Evolutionary conservation across 2,329 filamentous ascomycete genomes (phyloP).

Genomic region (Coniochaeta prunicola): DNA sequence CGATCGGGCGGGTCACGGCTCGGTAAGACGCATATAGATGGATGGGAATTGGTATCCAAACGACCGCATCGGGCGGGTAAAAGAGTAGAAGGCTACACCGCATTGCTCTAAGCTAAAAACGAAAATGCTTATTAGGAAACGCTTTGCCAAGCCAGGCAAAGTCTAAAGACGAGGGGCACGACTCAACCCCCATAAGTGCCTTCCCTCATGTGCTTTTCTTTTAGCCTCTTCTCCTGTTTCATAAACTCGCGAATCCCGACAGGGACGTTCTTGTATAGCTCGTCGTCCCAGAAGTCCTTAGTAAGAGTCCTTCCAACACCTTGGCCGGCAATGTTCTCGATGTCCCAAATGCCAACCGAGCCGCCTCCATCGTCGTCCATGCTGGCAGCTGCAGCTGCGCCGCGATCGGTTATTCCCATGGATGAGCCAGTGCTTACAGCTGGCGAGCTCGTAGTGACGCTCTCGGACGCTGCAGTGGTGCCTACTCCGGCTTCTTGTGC

Average conservation of each 20-base stretch:
- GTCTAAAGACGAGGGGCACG: neutral
- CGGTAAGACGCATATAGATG: neutral
- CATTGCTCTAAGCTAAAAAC: neutral
- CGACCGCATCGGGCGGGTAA: neutral
- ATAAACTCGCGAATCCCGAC: constrained; percentile 96
- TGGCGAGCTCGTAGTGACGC: neutral
- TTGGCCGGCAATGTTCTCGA: constrained; percentile 14
- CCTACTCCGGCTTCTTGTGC: constrained; percentile 23
- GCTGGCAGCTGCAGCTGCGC: constrained; percentile 48
- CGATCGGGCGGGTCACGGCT: neutral
- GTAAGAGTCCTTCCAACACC: constrained; percentile 30
- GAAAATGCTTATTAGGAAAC: neutral
- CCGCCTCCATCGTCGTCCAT: constrained; percentile 73
- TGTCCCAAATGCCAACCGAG: constrained; percentile 60
- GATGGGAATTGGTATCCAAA: neutral
- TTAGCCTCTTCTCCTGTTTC: constrained; percentile 89
- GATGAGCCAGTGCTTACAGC: constrained; percentile 12
- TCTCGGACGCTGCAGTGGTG: constrained; percentile 1
- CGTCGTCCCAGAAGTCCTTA: constrained; percentile 52
- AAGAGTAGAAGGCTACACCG: neutral
- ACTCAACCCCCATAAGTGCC: constrained; percentile 36
- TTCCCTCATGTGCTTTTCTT: constrained; percentile 60
- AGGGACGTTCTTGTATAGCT: constrained; percentile 73
- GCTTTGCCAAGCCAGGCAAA: neutral
- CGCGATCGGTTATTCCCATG: constrained; percentile 65